A percentile compares a stretch with the other conserved stretches of the same genome.
Evolutionary conservation across 768 basidiomycete genomes (phyloP).

Genomic region (Boletus reticuloceps): DNA sequence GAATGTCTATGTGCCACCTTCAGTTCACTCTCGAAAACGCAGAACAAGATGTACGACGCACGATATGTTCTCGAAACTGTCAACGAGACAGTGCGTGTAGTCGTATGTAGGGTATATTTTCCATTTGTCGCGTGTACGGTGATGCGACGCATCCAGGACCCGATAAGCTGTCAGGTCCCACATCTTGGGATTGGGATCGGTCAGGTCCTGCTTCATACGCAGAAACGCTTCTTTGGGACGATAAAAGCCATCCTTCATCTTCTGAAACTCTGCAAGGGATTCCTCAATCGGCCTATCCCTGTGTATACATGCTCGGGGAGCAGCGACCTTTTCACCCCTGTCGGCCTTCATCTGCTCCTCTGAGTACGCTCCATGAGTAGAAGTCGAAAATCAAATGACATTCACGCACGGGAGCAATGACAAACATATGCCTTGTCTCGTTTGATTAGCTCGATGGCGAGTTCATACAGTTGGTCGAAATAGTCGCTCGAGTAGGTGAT

Average conservation of each 20-base stretch:
- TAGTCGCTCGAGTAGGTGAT: slow-evolving; percentile 99
- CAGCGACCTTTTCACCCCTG: slow-evolving; percentile 80
- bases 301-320: slow-evolving; percentile 83
- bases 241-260: slow-evolving; percentile 90
- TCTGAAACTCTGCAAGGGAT: slow-evolving; percentile 83
- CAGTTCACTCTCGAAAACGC: neutral
- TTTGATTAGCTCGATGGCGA: slow-evolving; percentile 86
- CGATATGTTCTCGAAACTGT: slow-evolving; percentile 99
- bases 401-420: slow-evolving; percentile 84
- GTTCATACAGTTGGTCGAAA: slow-evolving; percentile 80
- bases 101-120: slow-evolving; percentile 98
- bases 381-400: neutral
- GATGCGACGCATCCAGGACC: slow-evolving; percentile 86
- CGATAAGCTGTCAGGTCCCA: slow-evolving; percentile 99
- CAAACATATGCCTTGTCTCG: slow-evolving; percentile 94
- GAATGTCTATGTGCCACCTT: slow-evolving; percentile 68
- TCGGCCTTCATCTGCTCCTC: slow-evolving; percentile 91
- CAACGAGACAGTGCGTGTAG: slow-evolving; percentile 96
- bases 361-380: slow-evolving; percentile 30
- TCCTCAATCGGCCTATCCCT: slow-evolving; percentile 83
- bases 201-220: slow-evolving; percentile 96
- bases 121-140: slow-evolving; percentile 92
- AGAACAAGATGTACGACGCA: slow-evolving; percentile 42
- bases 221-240: slow-evolving; percentile 89
- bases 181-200: slow-evolving; percentile 96